Base-by-base conservation (phyloP, 2,329 filamentous ascomycete species). In the Pseudogymnoascus sp. region DNA sequence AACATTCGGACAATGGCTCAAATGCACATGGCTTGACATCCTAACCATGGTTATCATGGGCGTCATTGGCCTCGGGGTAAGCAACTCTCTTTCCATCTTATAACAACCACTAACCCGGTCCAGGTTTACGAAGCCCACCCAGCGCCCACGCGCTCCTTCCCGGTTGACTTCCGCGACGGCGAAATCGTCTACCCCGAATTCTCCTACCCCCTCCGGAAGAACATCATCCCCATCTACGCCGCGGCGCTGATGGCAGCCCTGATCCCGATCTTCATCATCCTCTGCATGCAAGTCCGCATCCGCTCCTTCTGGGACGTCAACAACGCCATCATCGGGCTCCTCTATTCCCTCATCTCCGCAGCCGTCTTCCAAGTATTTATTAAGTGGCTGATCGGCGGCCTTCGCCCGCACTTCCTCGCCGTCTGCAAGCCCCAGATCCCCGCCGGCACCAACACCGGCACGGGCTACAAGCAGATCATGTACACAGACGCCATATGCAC, bases 291-390 rank as follows among this genome's bases (percentile, higher is more conserved):
- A 73, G 80, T 90, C 67, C 83, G 87, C 58, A 79, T 90, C 55
- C 82, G 84, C 62, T 86, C 82, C 6, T 87, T 88, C 76, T 87
- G 84, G 85, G 85, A 87, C 62, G 76, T 84, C 69, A 90, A 90
- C 77, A 91, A 91, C 71, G 87, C 82, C 49, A 77, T 86, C 58
- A 79, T 90, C 58, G 88, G 88, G 12, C 80, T 91, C 0, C 75
- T 90, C 0, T 91, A 91, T 77, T 79, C 83, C 0, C 80, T 90
- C 65, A 88, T 90, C 74, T 78, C 81, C 5, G 86, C 86, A 3
- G 85, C 87, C n/a, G 83, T 91, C 59, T 90, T 91, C 76, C 88
- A 91, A 70, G 87, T 91, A 67, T 87, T 90, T 70, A 69, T 91
- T 72, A 91, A 91, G 75, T 87, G 83, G 81, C 81, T 91, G 42